phyloP scores from a whole-genome alignment of 768 basidiomycete genomes.

The Boletus rex-veris region DNA sequence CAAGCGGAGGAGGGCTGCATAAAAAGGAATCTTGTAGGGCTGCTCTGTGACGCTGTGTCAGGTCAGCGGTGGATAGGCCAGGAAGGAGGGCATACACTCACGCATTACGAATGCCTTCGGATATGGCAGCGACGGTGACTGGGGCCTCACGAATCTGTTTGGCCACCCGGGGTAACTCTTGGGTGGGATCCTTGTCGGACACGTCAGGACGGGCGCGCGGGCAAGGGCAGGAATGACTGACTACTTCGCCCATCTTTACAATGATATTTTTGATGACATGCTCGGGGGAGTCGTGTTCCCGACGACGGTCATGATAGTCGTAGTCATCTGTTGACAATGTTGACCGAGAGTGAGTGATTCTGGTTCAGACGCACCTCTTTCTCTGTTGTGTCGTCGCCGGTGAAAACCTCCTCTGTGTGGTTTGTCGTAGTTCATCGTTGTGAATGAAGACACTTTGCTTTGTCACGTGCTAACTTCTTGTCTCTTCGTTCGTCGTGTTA shows the following conservation, averaged over 20 bases:
- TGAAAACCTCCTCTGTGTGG: slow-evolving; percentile 43
- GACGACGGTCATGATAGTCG: slow-evolving; percentile 56
- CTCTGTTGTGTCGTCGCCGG: slow-evolving; percentile 42
- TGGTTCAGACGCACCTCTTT: slow-evolving; percentile 46
- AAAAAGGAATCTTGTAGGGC: slow-evolving; percentile 90
- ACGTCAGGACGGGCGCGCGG: background rate
- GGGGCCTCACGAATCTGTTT: slow-evolving; percentile 60
- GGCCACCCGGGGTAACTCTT: slow-evolving; percentile 67
- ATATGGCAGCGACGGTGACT: slow-evolving; percentile 56
- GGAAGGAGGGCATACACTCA: slow-evolving; percentile 21
- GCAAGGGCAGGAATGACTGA: slow-evolving; percentile 36
- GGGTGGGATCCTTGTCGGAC: slow-evolving; percentile 54
- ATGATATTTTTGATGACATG: slow-evolving; percentile 65
- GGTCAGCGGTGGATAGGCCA: slow-evolving; percentile 5
- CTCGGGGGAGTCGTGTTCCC: slow-evolving; percentile 70
- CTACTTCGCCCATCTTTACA: slow-evolving; percentile 78
- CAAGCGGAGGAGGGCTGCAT: slow-evolving; percentile 73
- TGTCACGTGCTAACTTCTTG: slow-evolving; percentile 22
- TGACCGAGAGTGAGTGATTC: background rate
- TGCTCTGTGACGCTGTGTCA: slow-evolving; percentile 75
- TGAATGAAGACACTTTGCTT: too few relatives aligned
- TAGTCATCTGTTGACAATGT: slow-evolving; percentile 51
- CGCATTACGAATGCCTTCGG: slow-evolving; percentile 77
- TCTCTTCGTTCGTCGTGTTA: too few relatives aligned
- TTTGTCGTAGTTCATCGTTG: slow-evolving; percentile 57